phyloP scores from a whole-genome alignment of 2,329 filamentous ascomycete genomes.

The Samsoniella hepiali region DNA sequence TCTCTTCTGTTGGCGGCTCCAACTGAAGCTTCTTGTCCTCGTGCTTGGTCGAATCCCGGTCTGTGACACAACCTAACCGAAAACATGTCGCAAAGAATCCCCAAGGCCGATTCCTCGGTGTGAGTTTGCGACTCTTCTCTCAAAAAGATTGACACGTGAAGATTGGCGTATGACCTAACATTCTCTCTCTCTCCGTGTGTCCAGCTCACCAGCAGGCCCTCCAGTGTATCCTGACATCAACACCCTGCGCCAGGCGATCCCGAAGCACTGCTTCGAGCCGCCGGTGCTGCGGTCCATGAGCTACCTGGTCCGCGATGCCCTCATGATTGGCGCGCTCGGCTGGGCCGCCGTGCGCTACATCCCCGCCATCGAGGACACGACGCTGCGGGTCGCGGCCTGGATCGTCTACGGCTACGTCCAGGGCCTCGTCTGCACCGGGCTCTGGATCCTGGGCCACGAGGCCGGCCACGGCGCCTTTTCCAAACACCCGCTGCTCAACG shows the following conservation, averaged over 20 bases:
- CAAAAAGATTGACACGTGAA: neutral
- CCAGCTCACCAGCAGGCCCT: neutral
- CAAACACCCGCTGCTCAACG: slow-evolving; percentile 53
- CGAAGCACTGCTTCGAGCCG: slow-evolving; percentile 59
- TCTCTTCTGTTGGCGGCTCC: too few species aligned
- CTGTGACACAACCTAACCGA: neutral
- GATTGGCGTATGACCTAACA: neutral
- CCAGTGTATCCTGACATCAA: slow-evolving; percentile 44
- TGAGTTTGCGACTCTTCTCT: neutral
- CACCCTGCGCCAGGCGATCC: slow-evolving; percentile 52
- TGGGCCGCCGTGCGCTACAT: slow-evolving; percentile 39
- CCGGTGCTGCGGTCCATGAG: slow-evolving; percentile 48
- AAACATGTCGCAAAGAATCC: slow-evolving; percentile 9
- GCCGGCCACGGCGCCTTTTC: slow-evolving; percentile 69
- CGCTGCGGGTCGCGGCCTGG: slow-evolving; percentile 50
- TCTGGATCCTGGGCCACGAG: slow-evolving; percentile 71
- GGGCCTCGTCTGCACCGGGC: slow-evolving; percentile 62
- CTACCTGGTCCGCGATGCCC: slow-evolving; percentile 56
- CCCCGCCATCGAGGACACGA: slow-evolving; percentile 43
- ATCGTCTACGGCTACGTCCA: slow-evolving; percentile 59
- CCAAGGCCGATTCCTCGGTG: slow-evolving; percentile 10
- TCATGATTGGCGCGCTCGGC: slow-evolving; percentile 40
- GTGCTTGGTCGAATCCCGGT: too few species aligned
- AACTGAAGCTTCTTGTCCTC: too few species aligned
- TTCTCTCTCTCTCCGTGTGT: neutral